Percentiles rank a stretch among this genome's conserved stretches.
Conservation (phyloP, 2,329 filamentous ascomycete genomes). For the Colletotrichum costaricense region DNA sequence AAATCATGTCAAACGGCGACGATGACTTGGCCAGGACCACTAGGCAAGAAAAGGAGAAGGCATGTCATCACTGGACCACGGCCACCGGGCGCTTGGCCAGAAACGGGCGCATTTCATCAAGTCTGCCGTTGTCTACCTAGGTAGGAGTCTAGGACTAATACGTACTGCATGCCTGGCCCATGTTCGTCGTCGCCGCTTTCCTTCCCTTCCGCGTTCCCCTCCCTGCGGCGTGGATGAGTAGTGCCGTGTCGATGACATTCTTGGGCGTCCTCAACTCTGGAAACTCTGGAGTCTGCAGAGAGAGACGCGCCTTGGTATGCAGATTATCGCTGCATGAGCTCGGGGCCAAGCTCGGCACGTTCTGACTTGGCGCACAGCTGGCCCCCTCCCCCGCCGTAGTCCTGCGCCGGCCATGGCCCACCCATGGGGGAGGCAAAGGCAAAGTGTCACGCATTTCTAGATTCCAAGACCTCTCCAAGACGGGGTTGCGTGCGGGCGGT, state of each 20-base stretch:
- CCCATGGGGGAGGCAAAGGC: background rate
- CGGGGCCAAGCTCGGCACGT: slow-evolving; percentile 35
- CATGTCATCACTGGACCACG: background rate
- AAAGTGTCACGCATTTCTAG: background rate
- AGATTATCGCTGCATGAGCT: slow-evolving; percentile 29
- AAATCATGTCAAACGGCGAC: background rate
- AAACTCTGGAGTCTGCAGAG: background rate
- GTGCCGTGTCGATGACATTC: background rate
- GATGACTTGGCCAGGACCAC: background rate
- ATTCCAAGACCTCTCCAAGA: background rate
- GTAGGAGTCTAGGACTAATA: no score
- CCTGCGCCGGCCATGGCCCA: slow-evolving; percentile 4
- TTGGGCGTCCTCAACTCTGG: background rate
- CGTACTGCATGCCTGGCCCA: slow-evolving; percentile 5
- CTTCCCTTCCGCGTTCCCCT: background rate
- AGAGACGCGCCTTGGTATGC: slow-evolving; percentile 17
- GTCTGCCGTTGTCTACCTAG: background rate
- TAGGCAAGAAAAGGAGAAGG: background rate
- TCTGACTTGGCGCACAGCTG: slow-evolving; percentile 29
- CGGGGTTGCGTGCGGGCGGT: background rate
- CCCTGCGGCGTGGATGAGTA: background rate
- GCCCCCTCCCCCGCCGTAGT: slow-evolving; percentile 14
- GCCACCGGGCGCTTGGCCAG: slow-evolving; percentile 16
- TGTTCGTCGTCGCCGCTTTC: background rate
- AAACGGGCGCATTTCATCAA: background rate